Base-by-base conservation (phyloP, 1,284 basidiomycete species). In the Fomitopsis betulina region DNA sequence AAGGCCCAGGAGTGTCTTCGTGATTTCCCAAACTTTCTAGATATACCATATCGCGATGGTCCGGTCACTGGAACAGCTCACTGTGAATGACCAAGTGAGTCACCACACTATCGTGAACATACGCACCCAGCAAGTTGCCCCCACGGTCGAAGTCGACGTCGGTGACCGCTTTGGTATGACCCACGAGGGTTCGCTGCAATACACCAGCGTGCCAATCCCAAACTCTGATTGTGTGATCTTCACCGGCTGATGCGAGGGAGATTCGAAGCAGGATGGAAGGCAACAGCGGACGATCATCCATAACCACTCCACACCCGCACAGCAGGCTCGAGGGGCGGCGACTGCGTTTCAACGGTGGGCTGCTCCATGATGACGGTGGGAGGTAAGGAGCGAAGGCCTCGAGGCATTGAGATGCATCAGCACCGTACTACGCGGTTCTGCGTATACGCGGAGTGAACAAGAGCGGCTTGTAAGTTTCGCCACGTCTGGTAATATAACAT, bases 191-290 rank as follows among this genome's bases (percentile, higher is more conserved):
- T 55, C 84, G 73, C 68, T 92, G 89, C 58, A 89, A 79, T 52
- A 88, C 87, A 10, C 87, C 89, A 21, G 83, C 82, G 67, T 91
- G 88, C 87, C 87, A 91, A 67, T 92, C 89, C 87, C 87, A 91
- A 17, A 91, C 77, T 70, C 89, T 90, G 62, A 91, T 77, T 3
- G 81, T 87, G 43, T 82, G 73, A 66, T 91, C 89, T 58, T 89
- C 87, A 60, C 82, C 84, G 2, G 86, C 86, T 19, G 81, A 83
- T 0, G 83, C 88, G 5, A 91, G 61, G 5, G 82, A 75, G 39
- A n/a, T 80, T 85, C 74, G 85, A 91, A 4, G 79, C 70, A 0
- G 89, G 89, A 69, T 91, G 89, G 67, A 91, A 91, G 45, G 45
- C 27, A 23, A 47, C 23, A 3, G 45, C 21, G 7, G 19, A 6